These are phyloP conservation scores for Pterocarpus macrocarpus DNA, from an alignment of 306 rosid genomes.

Conservation along the genomic window DNA sequence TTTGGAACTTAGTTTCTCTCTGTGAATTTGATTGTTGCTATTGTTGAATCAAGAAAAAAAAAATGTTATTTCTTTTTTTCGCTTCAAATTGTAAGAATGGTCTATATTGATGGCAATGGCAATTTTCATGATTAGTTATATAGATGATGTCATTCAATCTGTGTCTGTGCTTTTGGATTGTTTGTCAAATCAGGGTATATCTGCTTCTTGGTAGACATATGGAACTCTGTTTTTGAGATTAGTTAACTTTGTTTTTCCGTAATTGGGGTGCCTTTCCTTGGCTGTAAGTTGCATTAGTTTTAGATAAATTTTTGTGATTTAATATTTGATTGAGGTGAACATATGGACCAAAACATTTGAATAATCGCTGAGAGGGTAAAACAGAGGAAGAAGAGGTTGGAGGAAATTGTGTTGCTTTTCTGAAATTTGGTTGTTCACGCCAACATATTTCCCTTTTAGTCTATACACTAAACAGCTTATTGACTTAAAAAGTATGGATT, in stretches of 20 bases:
- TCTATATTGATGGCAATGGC: constrained; percentile 41
- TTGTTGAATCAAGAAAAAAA: constrained; percentile 34
- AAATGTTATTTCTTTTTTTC: constrained; percentile 13
- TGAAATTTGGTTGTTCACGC: background rate
- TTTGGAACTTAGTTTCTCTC: constrained; percentile 48
- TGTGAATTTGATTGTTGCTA: constrained; percentile 54
- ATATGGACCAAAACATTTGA: background rate
- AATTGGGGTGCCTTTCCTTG: background rate
- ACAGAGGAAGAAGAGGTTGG: background rate
- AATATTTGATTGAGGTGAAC: constrained; percentile 18
- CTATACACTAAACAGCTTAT: background rate
- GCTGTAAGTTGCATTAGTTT: constrained; percentile 22
- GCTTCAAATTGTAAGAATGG: constrained; percentile 34
- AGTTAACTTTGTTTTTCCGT: background rate
- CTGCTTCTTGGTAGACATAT: constrained; percentile 1
- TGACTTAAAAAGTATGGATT: background rate
- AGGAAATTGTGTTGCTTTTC: constrained; percentile 6
- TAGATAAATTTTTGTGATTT: background rate
- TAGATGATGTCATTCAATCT: constrained; percentile 7
- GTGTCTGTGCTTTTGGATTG: constrained; percentile 19
- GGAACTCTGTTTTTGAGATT: background rate
- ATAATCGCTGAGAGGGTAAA: background rate
- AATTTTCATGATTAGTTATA: constrained; percentile 29
- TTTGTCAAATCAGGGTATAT: constrained; percentile 1
- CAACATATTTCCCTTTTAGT: background rate